Evolutionary conservation across 2,329 filamentous ascomycete species (phyloP).

Genomic region (Hypoxylon sp.): DNA sequence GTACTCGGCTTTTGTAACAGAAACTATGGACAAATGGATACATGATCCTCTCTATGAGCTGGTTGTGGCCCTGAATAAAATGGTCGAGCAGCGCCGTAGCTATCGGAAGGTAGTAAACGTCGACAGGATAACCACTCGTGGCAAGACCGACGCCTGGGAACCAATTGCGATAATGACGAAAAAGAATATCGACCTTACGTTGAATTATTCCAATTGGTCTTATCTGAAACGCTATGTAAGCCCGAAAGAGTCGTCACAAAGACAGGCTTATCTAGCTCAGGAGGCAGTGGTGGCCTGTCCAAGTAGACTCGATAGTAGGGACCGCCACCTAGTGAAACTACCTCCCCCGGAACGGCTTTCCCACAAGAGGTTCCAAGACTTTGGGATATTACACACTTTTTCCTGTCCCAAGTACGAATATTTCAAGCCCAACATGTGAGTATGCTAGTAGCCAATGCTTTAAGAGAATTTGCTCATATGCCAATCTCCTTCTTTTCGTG

Average conservation of each 20-base stretch:
- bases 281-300: neutral
- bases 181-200: neutral
- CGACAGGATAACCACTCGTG: neutral
- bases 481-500: too few species aligned
- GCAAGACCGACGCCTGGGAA: neutral
- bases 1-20: conserved; percentile 12
- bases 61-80: neutral
- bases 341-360: neutral
- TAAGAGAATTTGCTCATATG: neutral
- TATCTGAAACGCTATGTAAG: neutral
- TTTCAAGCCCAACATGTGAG: conserved; percentile 3
- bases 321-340: neutral
- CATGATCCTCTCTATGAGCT: neutral
- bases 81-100: neutral
- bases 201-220: neutral
- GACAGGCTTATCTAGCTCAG: neutral
- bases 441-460: neutral
- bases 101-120: neutral
- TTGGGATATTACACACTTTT: neutral
- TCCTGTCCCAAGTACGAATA: neutral
- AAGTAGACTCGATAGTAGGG: neutral
- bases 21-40: neutral
- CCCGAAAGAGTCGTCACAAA: neutral
- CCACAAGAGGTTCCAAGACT: neutral
- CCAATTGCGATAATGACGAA: neutral